Percentiles rank a stretch among this genome's conserved stretches.
Conservation (phyloP, 805 yeast genomes). For the Teunomyces cretensis region DNA sequence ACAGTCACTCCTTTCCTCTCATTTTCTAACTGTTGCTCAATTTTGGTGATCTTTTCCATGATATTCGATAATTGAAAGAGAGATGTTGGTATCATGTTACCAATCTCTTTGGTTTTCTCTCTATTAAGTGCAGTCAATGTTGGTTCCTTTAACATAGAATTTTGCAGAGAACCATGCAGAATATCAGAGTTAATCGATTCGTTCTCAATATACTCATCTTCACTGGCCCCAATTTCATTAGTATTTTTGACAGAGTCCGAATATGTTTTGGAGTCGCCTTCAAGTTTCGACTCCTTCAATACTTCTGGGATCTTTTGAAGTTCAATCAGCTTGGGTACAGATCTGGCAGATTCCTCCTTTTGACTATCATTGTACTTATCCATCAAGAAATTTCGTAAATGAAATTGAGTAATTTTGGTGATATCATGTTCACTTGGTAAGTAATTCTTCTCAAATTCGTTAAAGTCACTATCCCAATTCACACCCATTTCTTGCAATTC, state of each 20-base stretch:
- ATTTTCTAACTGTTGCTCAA: conserved; percentile 14
- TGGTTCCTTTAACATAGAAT: background rate
- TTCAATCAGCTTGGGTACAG: conserved; percentile 3
- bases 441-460: conserved; percentile 72
- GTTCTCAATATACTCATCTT: conserved; percentile 1
- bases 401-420: conserved; percentile 84
- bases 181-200: background rate
- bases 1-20: conserved; percentile 11
- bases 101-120: conserved; percentile 11
- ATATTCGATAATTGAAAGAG: conserved; percentile 21
- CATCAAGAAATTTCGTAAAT: conserved; percentile 69
- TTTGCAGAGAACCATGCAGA: background rate
- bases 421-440: conserved; percentile 93
- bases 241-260: background rate
- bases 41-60: conserved; percentile 13
- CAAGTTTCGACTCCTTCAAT: background rate
- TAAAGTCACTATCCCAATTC: conserved; percentile 82
- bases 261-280: too few species aligned
- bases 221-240: background rate
- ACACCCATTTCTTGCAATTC: conserved; percentile 79
- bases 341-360: conserved; percentile 10
- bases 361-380: conserved; percentile 40
- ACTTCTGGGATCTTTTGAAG: background rate
- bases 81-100: conserved; percentile 20
- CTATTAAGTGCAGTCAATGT: conserved; percentile 6